These are phyloP conservation scores for Neurospora sublineolata DNA, from an alignment of 495 filamentous ascomycete genomes.

Conservation along the genomic window DNA sequence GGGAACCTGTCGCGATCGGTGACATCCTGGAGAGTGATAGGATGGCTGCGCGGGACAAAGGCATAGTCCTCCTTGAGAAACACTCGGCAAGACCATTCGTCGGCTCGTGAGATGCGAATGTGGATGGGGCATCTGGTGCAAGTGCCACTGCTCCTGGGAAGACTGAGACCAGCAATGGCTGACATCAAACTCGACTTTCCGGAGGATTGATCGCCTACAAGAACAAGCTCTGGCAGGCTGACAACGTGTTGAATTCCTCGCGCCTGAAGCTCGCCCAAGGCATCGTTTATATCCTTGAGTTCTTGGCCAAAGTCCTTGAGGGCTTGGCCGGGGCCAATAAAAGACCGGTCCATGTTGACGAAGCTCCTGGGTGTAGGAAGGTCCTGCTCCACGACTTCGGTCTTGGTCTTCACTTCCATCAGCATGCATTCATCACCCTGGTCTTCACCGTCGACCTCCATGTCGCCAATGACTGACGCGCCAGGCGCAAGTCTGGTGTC, in stretches of 20 bases:
- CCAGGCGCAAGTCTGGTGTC: conserved; percentile 7
- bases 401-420: conserved; percentile 10
- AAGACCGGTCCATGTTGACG: conserved; percentile 12
- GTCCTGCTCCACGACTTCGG: neutral
- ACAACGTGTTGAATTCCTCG: conserved; percentile 43
- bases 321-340: conserved; percentile 21
- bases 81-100: conserved; percentile 52
- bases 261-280: conserved; percentile 33
- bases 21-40: conserved; percentile 27
- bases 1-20: conserved; percentile 32
- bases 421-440: conserved; percentile 7
- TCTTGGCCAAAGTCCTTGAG: conserved; percentile 34
- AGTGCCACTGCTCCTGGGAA: conserved; percentile 55
- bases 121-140: conserved; percentile 72
- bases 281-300: conserved; percentile 36
- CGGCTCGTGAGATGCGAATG: conserved; percentile 53
- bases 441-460: conserved; percentile 1
- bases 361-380: neutral
- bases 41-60: conserved; percentile 21
- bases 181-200: conserved; percentile 77
- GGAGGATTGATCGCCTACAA: conserved; percentile 70
- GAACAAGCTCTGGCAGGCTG: conserved; percentile 60
- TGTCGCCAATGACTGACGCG: neutral
- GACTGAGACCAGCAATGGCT: conserved; percentile 63
- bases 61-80: conserved; percentile 48